Percentiles rank a stretch among this genome's conserved stretches.
phyloP scores from a whole-genome alignment of 1,284 basidiomycete genomes.

The Wolfiporia cocos region DNA sequence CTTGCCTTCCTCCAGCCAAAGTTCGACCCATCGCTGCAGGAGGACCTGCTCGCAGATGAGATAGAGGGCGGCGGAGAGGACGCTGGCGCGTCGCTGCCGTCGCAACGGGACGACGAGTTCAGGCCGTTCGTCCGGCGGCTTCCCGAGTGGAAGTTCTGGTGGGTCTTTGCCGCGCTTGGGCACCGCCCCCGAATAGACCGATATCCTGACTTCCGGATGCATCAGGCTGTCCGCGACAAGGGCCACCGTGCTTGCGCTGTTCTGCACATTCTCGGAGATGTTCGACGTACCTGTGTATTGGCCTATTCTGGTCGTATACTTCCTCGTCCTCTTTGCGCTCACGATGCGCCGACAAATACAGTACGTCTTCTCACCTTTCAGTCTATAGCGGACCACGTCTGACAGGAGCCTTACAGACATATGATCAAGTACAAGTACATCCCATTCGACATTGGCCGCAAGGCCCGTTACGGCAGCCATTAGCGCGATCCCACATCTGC shows the following conservation, averaged over 20 bases:
- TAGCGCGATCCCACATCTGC: too few species aligned
- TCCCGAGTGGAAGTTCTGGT: conserved; percentile 97
- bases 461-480: conserved; percentile 61
- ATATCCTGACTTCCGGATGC: background rate
- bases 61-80: conserved; percentile 85
- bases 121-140: conserved; percentile 93
- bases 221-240: conserved; percentile 87
- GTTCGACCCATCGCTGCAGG: conserved; percentile 94
- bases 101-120: conserved; percentile 84
- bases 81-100: conserved; percentile 38
- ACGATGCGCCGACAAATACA: conserved; percentile 93
- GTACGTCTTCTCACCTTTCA: conserved; percentile 42
- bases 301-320: conserved; percentile 95
- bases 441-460: conserved; percentile 88
- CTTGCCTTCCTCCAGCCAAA: conserved; percentile 88
- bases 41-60: conserved; percentile 90
- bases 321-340: conserved; percentile 81
- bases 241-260: conserved; percentile 76
- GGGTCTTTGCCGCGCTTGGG: conserved; percentile 21
- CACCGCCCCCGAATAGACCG: background rate
- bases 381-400: background rate
- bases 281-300: conserved; percentile 98
- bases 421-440: conserved; percentile 99
- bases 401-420: conserved; percentile 50
- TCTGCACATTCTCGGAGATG: conserved; percentile 73